Conservation (phyloP, 352 stramenopile species). For the Pythium dissimile region DNA sequence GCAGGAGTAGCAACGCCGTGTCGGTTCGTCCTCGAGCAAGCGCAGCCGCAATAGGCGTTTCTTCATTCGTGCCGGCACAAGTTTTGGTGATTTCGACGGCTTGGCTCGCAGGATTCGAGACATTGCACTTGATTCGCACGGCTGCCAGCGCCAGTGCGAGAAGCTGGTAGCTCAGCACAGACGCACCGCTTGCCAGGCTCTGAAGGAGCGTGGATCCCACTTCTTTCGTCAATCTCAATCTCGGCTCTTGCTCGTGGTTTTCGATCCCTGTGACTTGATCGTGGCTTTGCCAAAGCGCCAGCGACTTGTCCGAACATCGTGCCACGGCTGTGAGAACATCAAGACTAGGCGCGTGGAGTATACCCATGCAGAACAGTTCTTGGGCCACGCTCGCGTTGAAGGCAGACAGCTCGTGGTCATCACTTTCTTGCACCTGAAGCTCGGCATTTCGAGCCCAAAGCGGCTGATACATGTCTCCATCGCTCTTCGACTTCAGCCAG, state of each 20-base stretch:
- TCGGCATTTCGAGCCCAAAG: neutral
- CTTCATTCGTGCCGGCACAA: neutral
- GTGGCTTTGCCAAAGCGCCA: too few relatives aligned
- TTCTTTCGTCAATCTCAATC: too few relatives aligned
- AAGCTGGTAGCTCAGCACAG: neutral
- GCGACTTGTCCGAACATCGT: too few relatives aligned
- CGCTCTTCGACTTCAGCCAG: neutral
- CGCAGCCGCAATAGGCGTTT: neutral
- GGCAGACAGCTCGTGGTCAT: neutral
- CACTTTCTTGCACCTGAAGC: neutral
- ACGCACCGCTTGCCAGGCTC: neutral
- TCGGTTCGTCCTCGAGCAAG: neutral
- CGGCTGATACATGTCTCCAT: neutral
- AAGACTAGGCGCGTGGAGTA: neutral
- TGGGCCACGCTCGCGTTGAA: neutral
- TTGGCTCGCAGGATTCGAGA: too few relatives aligned
- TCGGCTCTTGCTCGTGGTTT: too few relatives aligned
- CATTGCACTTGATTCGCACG: neutral
- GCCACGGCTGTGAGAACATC: neutral
- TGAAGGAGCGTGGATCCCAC: neutral
- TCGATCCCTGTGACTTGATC: too few relatives aligned
- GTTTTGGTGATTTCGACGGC: neutral
- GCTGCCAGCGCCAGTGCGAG: neutral
- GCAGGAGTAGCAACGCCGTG: constrained; percentile 10
- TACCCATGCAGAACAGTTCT: neutral